Percentiles rank a stretch among this genome's conserved stretches.
Conservation (phyloP, 371 early-diverging fungal species). For the Mortierella sp. region DNA sequence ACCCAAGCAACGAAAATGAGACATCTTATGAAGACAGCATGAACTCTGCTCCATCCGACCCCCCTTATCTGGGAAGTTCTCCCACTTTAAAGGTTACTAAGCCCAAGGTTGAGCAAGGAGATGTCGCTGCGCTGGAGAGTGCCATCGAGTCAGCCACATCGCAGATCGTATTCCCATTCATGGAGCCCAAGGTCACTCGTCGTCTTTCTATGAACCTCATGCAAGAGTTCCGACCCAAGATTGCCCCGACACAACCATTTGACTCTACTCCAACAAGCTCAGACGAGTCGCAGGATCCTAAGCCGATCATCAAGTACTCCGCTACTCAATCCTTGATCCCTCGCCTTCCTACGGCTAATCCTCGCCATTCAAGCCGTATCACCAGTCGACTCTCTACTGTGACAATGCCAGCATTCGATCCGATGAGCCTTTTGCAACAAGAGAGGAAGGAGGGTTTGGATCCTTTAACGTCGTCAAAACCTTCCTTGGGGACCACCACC, state of each 20-base stretch:
- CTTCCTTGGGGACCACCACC: not conserved
- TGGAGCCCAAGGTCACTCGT: conserved; percentile 64
- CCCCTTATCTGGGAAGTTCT: conserved; percentile 41
- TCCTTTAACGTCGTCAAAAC: too few relatives aligned
- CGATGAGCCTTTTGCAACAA: conserved; percentile 31
- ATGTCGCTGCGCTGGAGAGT: conserved; percentile 50
- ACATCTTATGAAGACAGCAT: conserved; percentile 16
- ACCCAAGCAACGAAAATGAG: conserved; percentile 25
- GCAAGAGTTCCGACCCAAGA: conserved; percentile 57
- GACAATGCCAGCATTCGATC: conserved; percentile 35
- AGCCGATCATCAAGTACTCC: conserved; percentile 17
- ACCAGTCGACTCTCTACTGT: conserved; percentile 48
- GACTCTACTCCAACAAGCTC: conserved; percentile 44
- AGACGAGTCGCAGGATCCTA: conserved; percentile 23
- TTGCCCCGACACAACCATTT: conserved; percentile 33
- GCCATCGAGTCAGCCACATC: conserved; percentile 48
- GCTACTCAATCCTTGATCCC: conserved; percentile 15
- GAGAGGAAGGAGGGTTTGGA: conserved; percentile 29
- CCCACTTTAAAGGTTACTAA: conserved; percentile 34
- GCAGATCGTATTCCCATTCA: conserved; percentile 51
- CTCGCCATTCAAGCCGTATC: conserved; percentile 31
- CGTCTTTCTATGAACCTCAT: conserved; percentile 70
- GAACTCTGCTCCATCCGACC: conserved; percentile 23
- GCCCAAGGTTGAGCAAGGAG: conserved; percentile 38
- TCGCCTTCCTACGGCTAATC: conserved; percentile 20